Percentiles rank a stretch among this genome's conserved stretches.
Evolutionary conservation across 345 rosid genomes (phyloP).

Genomic region (Erucastrum elatum): DNA sequence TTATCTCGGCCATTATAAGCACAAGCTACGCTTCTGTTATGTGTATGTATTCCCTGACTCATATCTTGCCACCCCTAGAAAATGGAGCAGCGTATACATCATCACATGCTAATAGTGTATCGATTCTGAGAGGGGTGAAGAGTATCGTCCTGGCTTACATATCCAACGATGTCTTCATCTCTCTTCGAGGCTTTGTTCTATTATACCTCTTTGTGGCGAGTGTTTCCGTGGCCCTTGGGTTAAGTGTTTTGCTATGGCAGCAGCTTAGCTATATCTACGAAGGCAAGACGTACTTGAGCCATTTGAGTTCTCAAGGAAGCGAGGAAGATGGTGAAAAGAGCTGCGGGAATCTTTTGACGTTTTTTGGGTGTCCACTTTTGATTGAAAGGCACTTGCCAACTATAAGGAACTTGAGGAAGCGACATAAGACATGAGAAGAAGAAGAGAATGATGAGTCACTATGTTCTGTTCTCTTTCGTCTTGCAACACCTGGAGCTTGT

Average conservation of each 20-base stretch:
- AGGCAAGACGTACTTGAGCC: constrained; percentile 76
- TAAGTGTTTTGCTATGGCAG: constrained; percentile 78
- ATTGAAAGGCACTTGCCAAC: constrained; percentile 55
- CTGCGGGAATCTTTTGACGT: constrained; percentile 63
- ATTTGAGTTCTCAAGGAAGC: constrained; percentile 55
- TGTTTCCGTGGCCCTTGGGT: constrained; percentile 68
- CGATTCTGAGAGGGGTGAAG: constrained; percentile 48
- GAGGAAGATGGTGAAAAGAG: constrained; percentile 53
- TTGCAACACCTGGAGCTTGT: constrained; percentile 20
- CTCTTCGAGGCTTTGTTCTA: constrained; percentile 68
- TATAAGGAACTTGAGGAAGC: constrained; percentile 51
- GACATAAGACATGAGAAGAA: constrained; percentile 54
- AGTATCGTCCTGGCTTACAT: constrained; percentile 50
- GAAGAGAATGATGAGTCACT: neutral
- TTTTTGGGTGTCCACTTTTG: constrained; percentile 65
- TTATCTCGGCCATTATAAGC: constrained; percentile 61
- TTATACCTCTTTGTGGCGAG: constrained; percentile 74
- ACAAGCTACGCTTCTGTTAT: constrained; percentile 47
- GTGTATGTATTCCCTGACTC: constrained; percentile 50
- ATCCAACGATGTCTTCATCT: constrained; percentile 53
- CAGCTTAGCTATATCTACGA: constrained; percentile 75
- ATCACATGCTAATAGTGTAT: constrained; percentile 25
- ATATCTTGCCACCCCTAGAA: constrained; percentile 54
- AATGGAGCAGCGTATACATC: constrained; percentile 28
- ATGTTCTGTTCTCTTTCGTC: neutral